Conservation (phyloP, 495 filamentous ascomycete genomes). For the Recurvomyces mirabilis region DNA sequence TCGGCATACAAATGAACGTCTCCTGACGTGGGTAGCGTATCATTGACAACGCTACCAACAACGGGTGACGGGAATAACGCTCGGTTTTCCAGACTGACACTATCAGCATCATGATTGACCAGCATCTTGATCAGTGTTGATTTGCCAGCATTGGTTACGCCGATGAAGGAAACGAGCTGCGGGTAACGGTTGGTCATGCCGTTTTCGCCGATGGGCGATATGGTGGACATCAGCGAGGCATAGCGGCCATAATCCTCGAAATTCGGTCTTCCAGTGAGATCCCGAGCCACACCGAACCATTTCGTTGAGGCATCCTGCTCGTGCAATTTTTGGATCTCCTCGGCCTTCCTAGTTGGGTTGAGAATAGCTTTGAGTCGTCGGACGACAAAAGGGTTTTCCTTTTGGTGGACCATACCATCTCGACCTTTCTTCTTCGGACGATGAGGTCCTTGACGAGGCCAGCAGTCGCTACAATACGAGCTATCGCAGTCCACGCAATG, state of each 20-base stretch:
- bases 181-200: conserved; percentile 22
- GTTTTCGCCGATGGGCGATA: conserved; percentile 12
- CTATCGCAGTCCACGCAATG: conserved; percentile 21
- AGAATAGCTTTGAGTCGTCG: conserved; percentile 14
- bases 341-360: conserved; percentile 8
- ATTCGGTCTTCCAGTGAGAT: conserved; percentile 13
- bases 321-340: conserved; percentile 13
- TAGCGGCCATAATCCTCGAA: conserved; percentile 23
- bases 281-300: conserved; percentile 22
- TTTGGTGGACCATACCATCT: conserved; percentile 18
- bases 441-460: conserved; percentile 20
- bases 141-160: conserved; percentile 44
- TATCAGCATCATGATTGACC: conserved; percentile 26
- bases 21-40: conserved; percentile 43
- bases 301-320: conserved; percentile 19
- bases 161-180: conserved; percentile 34
- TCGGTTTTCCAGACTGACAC: neutral
- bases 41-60: conserved; percentile 33
- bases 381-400: conserved; percentile 17
- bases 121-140: conserved; percentile 47
- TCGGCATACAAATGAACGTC: conserved; percentile 57
- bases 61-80: conserved; percentile 26
- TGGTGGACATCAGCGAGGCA: conserved; percentile 17
- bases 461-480: conserved; percentile 18
- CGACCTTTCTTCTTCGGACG: conserved; percentile 15